Evolutionary conservation across 1,139 yeast species (phyloP).

Genomic region (Casaregolazyma lundiana): DNA sequence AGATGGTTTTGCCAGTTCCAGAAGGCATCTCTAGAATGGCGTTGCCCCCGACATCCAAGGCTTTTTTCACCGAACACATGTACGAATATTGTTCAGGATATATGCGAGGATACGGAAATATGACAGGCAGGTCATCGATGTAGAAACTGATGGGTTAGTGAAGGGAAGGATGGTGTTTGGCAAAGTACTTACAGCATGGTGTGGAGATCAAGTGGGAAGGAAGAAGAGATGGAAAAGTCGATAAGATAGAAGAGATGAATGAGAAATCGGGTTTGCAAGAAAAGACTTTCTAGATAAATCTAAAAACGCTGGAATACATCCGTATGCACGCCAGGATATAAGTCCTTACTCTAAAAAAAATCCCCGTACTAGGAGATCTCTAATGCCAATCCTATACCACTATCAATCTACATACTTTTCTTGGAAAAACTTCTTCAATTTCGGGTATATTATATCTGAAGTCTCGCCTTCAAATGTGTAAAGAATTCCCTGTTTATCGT

Average conservation of each 20-base stretch:
- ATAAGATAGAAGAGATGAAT: not conserved
- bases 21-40: constrained; percentile 99
- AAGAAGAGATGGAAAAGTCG: not conserved
- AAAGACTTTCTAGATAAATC: not conserved
- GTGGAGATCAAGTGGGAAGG: not conserved
- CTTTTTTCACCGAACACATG: constrained; percentile 91
- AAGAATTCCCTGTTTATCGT: constrained; percentile 49
- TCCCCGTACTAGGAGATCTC: too few species aligned
- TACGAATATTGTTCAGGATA: constrained; percentile 98
- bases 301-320: not conserved
- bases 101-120: constrained; percentile 95
- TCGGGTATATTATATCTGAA: constrained; percentile 78
- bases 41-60: constrained; percentile 96
- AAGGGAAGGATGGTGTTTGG: not conserved
- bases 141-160: constrained; percentile 49
- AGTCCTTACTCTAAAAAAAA: not conserved
- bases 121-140: constrained; percentile 91
- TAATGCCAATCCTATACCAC: not conserved
- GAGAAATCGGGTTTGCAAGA: not conserved
- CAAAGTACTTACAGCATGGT: not conserved
- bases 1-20: constrained; percentile 98
- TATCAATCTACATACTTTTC: constrained; percentile 4
- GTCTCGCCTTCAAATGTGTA: constrained; percentile 66
- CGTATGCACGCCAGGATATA: not conserved
- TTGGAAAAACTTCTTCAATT: constrained; percentile 37